Percentiles rank a stretch among this genome's conserved stretches.
phyloP scores from a whole-genome alignment of 2,329 filamentous ascomycete species.

The Huntiella savannae region DNA sequence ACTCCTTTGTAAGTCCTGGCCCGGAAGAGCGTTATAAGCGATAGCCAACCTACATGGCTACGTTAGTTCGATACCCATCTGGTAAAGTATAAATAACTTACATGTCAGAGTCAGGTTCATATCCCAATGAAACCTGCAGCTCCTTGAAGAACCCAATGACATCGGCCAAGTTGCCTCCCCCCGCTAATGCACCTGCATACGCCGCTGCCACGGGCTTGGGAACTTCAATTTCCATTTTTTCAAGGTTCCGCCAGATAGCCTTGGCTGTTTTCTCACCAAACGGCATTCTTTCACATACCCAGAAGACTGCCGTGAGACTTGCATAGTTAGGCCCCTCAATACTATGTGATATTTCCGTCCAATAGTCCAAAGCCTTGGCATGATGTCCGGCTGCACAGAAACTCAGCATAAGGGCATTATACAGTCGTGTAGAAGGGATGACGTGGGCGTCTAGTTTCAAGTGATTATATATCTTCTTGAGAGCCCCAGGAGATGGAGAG shows the following conservation, averaged over 20 bases:
- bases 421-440: slow-evolving; percentile 53
- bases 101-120: slow-evolving; percentile 50
- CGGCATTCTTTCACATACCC: slow-evolving; percentile 48
- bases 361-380: slow-evolving; percentile 53
- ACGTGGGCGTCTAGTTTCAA: slow-evolving; percentile 79
- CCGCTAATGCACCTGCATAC: slow-evolving; percentile 59
- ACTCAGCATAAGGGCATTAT: slow-evolving; percentile 75
- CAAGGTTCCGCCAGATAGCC: slow-evolving; percentile 52
- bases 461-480: slow-evolving; percentile 75
- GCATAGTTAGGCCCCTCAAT: slow-evolving; percentile 72
- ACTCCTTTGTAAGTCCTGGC: slow-evolving; percentile 42
- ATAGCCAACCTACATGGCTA: slow-evolving; percentile 42
- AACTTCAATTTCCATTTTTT: slow-evolving; percentile 59
- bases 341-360: slow-evolving; percentile 65
- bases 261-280: slow-evolving; percentile 40
- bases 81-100: slow-evolving; percentile 27
- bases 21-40: slow-evolving; percentile 55
- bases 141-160: slow-evolving; percentile 45
- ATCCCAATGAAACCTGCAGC: slow-evolving; percentile 47
- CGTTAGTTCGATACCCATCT: not conserved
- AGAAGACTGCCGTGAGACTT: slow-evolving; percentile 64
- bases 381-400: slow-evolving; percentile 53
- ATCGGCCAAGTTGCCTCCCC: slow-evolving; percentile 50
- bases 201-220: slow-evolving; percentile 54
- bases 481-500: slow-evolving; percentile 33